Base-by-base conservation (phyloP, 2,329 filamentous ascomycete species). In the Rosellinia necatrix region DNA sequence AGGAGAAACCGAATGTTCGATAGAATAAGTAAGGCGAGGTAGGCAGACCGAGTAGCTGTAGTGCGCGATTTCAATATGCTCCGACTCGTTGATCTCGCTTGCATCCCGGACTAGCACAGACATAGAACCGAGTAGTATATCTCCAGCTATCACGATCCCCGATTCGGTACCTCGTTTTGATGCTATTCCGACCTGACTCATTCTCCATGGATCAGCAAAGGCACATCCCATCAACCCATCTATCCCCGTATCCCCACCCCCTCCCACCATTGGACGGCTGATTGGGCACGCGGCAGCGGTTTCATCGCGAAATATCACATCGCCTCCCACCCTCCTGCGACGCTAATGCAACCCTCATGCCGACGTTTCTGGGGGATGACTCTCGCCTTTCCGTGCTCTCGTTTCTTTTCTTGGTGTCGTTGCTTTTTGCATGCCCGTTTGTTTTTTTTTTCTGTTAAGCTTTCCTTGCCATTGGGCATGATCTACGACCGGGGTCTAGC, bases 271-370 rank as follows among this genome's bases (percentile, higher is more conserved):
- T 25, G 12, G 15, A 21, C 17, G 49, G 25, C 38, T 29, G n/a
- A 43, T 27, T 41, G 24, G 42, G 42, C 34, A 44, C 24, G n/a
- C 17, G 22, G 12, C 19, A 27, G 25, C 44, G 17, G 37, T 55
- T 38, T 49, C 38, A 42, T n/a, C 30, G 35, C 35, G 29, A n/a
- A n/a, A 37, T 49, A 55, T 55, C 52, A 55, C 49, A 43, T 44
- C 42, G 25, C 17, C 25, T 13, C 15, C 27, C 35, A 19, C 37
- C 49, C 25, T 25, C 27, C 30, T 47, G 46, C 38, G 10, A 50
- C 56, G 50, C 56, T 58, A 58, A 58, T 58, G 56, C 56, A 51
- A 46, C 40, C 50, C 40, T 43, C 44, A 58, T 49, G 48, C 25
- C 30, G 43, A 30, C 41, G 21, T 35, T 15, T 25, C 41, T 46